These are phyloP conservation scores for Usnea hakonensis DNA, from an alignment of 495 filamentous ascomycete genomes.

Conservation along the genomic window DNA sequence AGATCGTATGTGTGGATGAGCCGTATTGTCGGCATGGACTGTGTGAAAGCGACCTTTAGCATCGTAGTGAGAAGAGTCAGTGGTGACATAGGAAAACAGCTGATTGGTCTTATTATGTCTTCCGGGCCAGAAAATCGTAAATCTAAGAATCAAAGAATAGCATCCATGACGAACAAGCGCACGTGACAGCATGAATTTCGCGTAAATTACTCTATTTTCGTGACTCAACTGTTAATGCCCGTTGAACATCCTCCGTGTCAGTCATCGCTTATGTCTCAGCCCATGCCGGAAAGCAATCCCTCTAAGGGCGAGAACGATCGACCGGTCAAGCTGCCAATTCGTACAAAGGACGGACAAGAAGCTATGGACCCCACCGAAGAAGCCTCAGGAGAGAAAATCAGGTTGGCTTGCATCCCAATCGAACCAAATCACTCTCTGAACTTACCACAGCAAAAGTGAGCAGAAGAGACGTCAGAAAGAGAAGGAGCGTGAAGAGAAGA, in stretches of 20 bases:
- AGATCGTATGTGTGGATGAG: background rate
- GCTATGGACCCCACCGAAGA: constrained; percentile 50
- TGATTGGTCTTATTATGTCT: background rate
- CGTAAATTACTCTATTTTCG: background rate
- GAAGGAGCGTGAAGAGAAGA: constrained; percentile 75
- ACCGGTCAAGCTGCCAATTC: constrained; percentile 62
- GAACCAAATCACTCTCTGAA: background rate
- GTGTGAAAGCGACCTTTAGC: background rate
- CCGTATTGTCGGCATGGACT: background rate
- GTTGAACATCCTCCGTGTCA: background rate
- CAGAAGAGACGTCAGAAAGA: constrained; percentile 94
- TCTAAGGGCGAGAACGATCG: constrained; percentile 48
- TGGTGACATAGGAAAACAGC: background rate
- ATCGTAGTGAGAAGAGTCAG: background rate
- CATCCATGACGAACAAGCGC: background rate
- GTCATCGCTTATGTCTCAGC: constrained; percentile 14
- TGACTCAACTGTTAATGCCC: background rate
- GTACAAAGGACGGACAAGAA: constrained; percentile 29
- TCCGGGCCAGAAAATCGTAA: no score
- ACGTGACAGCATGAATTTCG: background rate
- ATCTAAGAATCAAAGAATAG: no score
- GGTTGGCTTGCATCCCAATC: constrained; percentile 10
- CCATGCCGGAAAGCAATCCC: constrained; percentile 13
- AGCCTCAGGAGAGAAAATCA: constrained; percentile 69
- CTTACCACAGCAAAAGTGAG: constrained; percentile 67